These are phyloP conservation scores for Davidsoniella eucalypti DNA, from an alignment of 2,329 filamentous ascomycete species.

Conservation along the genomic window DNA sequence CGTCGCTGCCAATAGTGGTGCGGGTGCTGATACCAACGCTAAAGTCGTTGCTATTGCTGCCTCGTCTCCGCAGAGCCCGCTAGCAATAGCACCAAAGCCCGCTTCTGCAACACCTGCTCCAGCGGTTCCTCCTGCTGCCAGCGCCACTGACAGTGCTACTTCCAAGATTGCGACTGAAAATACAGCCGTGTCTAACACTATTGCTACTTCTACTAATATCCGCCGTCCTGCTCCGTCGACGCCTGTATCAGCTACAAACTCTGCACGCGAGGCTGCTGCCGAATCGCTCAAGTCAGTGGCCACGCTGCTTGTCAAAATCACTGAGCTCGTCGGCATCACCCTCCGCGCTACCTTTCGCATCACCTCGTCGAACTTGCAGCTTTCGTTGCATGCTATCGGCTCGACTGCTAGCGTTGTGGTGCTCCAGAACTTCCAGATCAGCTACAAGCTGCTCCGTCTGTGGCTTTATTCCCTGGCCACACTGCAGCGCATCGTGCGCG, in stretches of 20 bases:
- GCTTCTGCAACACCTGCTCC: neutral
- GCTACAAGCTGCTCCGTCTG: slow-evolving; percentile 11
- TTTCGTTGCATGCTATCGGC: slow-evolving; percentile 9
- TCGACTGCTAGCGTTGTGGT: slow-evolving; percentile 10
- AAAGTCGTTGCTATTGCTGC: neutral
- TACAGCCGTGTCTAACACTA: neutral
- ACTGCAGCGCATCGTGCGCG: slow-evolving; percentile 9
- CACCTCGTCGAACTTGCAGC: slow-evolving; percentile 11
- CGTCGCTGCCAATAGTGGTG: neutral
- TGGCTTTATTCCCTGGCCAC: slow-evolving; percentile 11
- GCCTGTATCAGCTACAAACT: neutral
- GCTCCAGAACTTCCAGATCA: slow-evolving; percentile 12
- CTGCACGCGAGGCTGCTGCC: slow-evolving; percentile 4
- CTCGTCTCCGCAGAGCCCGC: neutral
- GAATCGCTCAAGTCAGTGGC: slow-evolving; percentile 8
- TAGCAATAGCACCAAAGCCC: slow-evolving; percentile 5
- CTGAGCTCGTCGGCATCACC: slow-evolving; percentile 6
- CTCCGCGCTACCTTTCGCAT: slow-evolving; percentile 12
- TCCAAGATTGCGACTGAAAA: neutral
- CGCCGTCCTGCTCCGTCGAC: neutral
- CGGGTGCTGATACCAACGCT: neutral
- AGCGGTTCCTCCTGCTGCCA: neutral
- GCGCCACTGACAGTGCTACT: neutral
- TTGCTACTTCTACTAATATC: neutral
- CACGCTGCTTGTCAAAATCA: slow-evolving; percentile 9